Conservation (phyloP, 352 stramenopile genomes). For the Pythium pectinolyticum region DNA sequence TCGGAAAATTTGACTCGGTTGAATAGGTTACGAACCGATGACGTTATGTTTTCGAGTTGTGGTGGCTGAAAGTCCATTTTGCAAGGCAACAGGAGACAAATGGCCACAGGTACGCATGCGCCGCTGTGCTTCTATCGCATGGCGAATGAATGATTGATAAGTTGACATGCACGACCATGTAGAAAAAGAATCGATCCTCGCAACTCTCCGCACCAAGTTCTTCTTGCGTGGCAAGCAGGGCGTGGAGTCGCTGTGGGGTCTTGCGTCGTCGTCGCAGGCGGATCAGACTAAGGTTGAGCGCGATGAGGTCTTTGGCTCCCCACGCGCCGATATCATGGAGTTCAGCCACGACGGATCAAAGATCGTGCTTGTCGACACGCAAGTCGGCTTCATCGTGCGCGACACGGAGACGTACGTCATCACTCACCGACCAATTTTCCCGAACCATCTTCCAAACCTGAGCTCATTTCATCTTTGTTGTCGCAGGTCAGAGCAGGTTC, state of each 20-base stretch:
- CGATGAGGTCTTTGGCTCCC: constrained; percentile 51
- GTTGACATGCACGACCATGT: constrained; percentile 1
- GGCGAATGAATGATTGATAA: neutral
- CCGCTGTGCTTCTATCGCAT: neutral
- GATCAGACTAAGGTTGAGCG: constrained; percentile 48
- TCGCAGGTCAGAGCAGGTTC: constrained; percentile 46
- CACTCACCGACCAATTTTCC: too few species aligned
- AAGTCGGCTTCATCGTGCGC: constrained; percentile 66
- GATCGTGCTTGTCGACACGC: constrained; percentile 60
- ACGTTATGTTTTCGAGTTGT: neutral
- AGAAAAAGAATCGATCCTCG: constrained; percentile 24
- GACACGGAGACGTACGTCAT: constrained; percentile 63
- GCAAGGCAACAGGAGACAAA: neutral
- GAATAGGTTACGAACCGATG: constrained; percentile 4
- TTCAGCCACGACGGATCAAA: constrained; percentile 70
- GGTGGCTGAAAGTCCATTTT: constrained; percentile 20
- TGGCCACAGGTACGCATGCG: constrained; percentile 9
- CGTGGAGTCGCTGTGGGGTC: constrained; percentile 78
- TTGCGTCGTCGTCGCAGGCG: constrained; percentile 53
- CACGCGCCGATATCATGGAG: constrained; percentile 64
- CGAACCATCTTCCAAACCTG: too few species aligned
- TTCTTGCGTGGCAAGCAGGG: constrained; percentile 78
- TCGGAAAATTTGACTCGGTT: too few species aligned
- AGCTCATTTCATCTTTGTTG: neutral
- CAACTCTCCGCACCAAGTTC: constrained; percentile 71